phyloP scores from a whole-genome alignment of 2,329 filamentous ascomycete species.

The Calonectria leucothoes region DNA sequence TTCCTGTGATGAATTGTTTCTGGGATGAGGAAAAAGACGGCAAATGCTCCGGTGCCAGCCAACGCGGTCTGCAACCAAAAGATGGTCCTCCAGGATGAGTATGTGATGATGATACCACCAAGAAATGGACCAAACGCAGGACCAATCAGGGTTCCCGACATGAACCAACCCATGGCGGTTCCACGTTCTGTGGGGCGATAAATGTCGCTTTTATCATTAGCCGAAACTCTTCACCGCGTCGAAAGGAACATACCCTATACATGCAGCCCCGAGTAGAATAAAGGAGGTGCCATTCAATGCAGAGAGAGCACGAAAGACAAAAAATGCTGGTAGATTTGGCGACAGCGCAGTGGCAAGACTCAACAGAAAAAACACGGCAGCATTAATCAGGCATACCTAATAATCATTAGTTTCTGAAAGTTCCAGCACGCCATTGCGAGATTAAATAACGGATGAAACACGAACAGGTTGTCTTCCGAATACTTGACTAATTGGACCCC shows the following conservation, averaged over 20 bases:
- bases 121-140: conserved; percentile 79
- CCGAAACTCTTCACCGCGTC: not conserved
- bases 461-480: conserved; percentile 69
- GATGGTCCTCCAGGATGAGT: conserved; percentile 78
- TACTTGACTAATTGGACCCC: conserved; percentile 77
- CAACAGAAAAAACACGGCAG: conserved; percentile 73
- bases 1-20: conserved; percentile 78
- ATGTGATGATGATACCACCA: conserved; percentile 82
- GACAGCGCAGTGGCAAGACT: conserved; percentile 79
- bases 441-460: conserved; percentile 5
- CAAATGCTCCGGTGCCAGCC: conserved; percentile 67
- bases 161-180: conserved; percentile 79
- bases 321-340: conserved; percentile 77
- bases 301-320: conserved; percentile 79
- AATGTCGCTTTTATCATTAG: conserved; percentile 59
- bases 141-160: conserved; percentile 77
- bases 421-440: not conserved
- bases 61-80: conserved; percentile 83
- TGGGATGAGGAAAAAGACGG: conserved; percentile 75
- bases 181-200: conserved; percentile 76
- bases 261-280: conserved; percentile 76
- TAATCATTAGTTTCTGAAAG: not conserved
- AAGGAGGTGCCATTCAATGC: conserved; percentile 83
- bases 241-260: conserved; percentile 66
- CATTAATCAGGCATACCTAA: conserved; percentile 62